phyloP scores from a whole-genome alignment of 2,329 filamentous ascomycete genomes.

The Fusarium annulatum region DNA sequence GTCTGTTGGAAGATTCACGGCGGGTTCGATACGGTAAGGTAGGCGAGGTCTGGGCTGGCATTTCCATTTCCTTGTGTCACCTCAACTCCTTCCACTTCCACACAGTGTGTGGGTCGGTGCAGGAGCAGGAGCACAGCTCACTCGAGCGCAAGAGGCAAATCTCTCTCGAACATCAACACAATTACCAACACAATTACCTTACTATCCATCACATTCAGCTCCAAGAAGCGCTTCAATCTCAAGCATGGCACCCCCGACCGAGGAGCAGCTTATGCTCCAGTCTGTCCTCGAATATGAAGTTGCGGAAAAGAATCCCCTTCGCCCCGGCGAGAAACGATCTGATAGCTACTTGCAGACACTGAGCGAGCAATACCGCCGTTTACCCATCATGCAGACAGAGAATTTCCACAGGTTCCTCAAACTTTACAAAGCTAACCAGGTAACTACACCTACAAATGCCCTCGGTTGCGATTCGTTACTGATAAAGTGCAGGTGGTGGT shows the following conservation, averaged over 20 bases:
- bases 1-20: too few relatives aligned
- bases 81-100: neutral
- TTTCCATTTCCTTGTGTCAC: neutral
- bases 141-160: neutral
- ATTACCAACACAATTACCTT: neutral
- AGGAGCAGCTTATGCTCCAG: neutral
- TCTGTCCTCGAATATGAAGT: neutral
- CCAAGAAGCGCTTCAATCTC: neutral
- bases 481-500: neutral
- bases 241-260: neutral
- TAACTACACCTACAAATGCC: neutral
- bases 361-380: accelerated
- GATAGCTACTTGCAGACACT: neutral
- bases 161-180: too few relatives aligned
- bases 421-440: neutral
- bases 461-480: neutral
- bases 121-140: neutral
- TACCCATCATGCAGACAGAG: neutral
- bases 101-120: neutral
- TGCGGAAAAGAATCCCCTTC: neutral
- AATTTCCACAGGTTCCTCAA: neutral
- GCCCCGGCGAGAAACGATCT: neutral
- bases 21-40: neutral
- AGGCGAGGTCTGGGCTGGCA: neutral
- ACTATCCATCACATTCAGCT: neutral